These are phyloP conservation scores for Circinella umbellata DNA, from an alignment of 371 early-diverging fungal species.

Conservation along the genomic window DNA sequence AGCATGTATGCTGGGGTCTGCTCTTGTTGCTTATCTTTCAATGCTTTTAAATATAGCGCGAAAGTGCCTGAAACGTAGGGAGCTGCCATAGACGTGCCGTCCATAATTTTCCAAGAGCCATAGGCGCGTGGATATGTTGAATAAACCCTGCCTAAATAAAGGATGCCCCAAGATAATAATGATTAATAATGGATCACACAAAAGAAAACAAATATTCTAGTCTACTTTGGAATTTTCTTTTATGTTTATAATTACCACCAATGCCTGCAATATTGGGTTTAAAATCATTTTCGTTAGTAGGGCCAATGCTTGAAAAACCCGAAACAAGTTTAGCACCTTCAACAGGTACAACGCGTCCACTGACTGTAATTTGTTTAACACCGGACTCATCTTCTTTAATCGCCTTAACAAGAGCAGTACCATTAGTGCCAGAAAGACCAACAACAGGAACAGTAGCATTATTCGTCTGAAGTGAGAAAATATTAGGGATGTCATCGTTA, in stretches of 20 bases:
- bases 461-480: not conserved
- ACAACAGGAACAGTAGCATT: slow-evolving; percentile 36
- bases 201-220: too few relatives aligned
- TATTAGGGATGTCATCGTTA: slow-evolving; percentile 11
- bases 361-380: not conserved
- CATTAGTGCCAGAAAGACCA: slow-evolving; percentile 31
- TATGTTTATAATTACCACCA: slow-evolving; percentile 38
- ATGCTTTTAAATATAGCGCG: slow-evolving; percentile 61
- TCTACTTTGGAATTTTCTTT: too few relatives aligned
- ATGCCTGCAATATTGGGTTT: slow-evolving; percentile 66
- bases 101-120: slow-evolving; percentile 57
- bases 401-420: slow-evolving; percentile 21
- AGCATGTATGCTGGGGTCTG: slow-evolving; percentile 18
- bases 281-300: slow-evolving; percentile 43
- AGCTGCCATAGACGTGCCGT: slow-evolving; percentile 73
- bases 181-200: too few relatives aligned
- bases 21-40: not conserved
- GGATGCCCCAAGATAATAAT: too few relatives aligned
- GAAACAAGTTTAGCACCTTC: slow-evolving; percentile 49
- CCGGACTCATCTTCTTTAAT: not conserved
- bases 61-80: slow-evolving; percentile 74
- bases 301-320: slow-evolving; percentile 57
- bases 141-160: slow-evolving; percentile 54
- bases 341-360: not conserved
- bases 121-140: slow-evolving; percentile 57